Conservation (phyloP, 495 filamentous ascomycete genomes). For the Cenococcum geophilum region DNA sequence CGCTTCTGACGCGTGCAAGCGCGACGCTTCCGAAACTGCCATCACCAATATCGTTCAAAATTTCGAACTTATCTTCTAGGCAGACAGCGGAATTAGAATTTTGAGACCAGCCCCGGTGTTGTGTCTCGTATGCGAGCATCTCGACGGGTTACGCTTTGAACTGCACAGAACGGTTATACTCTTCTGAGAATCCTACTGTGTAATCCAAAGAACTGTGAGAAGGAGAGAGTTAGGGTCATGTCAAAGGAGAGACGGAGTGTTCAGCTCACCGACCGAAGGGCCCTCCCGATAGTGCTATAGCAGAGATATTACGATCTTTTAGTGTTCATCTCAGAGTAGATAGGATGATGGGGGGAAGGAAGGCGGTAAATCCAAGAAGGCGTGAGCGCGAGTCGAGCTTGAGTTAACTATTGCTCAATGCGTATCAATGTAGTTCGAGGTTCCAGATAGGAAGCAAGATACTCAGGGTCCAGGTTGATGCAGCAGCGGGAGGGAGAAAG, state of each 20-base stretch:
- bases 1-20: constrained; percentile 81
- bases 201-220: not conserved
- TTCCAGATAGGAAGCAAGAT: constrained; percentile 24
- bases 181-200: not conserved
- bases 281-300: not conserved
- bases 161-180: not conserved
- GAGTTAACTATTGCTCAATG: constrained; percentile 12
- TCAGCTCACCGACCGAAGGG: not conserved
- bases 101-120: constrained; percentile 35
- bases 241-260: not conserved
- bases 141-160: constrained; percentile 7
- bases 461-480: constrained; percentile 33
- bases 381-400: constrained; percentile 5
- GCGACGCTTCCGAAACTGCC: constrained; percentile 97
- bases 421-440: constrained; percentile 25
- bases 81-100: constrained; percentile 21
- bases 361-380: constrained; percentile 7
- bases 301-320: constrained; percentile 1
- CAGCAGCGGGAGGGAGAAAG: constrained; percentile 23
- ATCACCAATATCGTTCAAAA: constrained; percentile 97
- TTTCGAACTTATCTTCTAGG: constrained; percentile 76
- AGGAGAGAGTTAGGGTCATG: not conserved
- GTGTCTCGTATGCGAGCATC: constrained; percentile 34
- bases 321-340: constrained; percentile 3
- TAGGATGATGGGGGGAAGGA: constrained; percentile 3